Evolutionary conservation across 1,284 basidiomycete genomes (phyloP), one percentile per base, ranked within the genome.

Genomic region (Psilocybe mexicana): DNA sequence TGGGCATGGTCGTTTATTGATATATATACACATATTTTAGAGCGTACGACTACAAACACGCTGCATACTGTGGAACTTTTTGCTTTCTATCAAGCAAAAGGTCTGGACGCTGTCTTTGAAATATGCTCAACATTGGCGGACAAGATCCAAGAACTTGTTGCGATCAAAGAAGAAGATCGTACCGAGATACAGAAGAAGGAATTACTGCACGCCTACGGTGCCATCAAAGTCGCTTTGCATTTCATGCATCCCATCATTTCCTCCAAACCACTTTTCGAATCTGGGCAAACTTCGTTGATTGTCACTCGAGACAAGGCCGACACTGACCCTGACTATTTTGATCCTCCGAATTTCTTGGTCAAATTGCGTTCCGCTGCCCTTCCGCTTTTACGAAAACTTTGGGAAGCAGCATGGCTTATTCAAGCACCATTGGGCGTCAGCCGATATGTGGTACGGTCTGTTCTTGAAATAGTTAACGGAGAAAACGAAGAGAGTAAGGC

Each of bases 311-410:
- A 92, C 72, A 92, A 90, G 73, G 84, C 85, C 66, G 87, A 90
- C 33, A 86, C 83, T 0, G 88, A 93, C 61, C 72, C 78, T 3
- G 86, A 86, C 46, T 91, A 88, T 70, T 97, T 96, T 64, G 89
- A 95, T 66, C 84, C 93, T 0, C 86, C 90, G 69, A 88, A 91
- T 67, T 91, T 97, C 72, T 80, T 99, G 51, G 87, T 98, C 59
- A 85, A 83, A 61, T 78, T 97, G 64, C 88, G 97, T 43, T 73
- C 87, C 25, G 80, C 84, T 4, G 79, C 88, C 28, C 74, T 95
- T 25, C 90, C 94, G 0, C 69, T 91, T 8, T 70, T 94, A 4
- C 78, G 77, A 26, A 79, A 81, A 6, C 79, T 95, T 11, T 99
- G 96, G 95, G 81, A 88, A 60, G 86, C 94, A 3, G 70, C 83